Conservation (phyloP, 2,329 filamentous ascomycete genomes). For the Davidsoniella australis region DNA sequence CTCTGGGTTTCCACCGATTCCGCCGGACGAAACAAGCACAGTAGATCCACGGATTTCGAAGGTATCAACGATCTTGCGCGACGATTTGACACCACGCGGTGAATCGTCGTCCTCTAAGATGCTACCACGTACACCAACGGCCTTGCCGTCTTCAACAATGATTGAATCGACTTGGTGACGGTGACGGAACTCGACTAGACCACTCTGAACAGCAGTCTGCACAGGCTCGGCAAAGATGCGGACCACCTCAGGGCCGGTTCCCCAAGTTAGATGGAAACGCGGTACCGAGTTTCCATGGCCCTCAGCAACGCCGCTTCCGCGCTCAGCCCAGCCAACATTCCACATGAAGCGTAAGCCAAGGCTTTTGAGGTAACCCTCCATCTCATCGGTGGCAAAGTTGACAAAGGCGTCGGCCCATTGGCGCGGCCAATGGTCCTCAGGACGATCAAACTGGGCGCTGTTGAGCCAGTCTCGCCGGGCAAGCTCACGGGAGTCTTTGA, state of each 20-base stretch:
- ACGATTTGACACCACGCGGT: conserved; percentile 34
- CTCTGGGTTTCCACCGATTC: conserved; percentile 45
- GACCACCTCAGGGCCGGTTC: conserved; percentile 42
- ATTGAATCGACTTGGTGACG: conserved; percentile 40
- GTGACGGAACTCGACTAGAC: conserved; percentile 37
- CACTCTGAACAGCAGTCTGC: conserved; percentile 31
- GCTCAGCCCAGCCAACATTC: conserved; percentile 44
- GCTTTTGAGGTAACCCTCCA: conserved; percentile 39
- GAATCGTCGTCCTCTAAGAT: conserved; percentile 34
- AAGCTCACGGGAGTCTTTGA: conserved; percentile 38
- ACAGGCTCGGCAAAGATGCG: conserved; percentile 40
- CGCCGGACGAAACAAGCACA: conserved; percentile 38
- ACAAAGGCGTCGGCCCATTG: conserved; percentile 48
- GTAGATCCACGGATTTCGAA: conserved; percentile 38
- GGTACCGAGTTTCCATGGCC: conserved; percentile 47
- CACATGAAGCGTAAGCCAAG: conserved; percentile 34
- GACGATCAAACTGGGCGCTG: conserved; percentile 40
- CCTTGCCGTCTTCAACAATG: conserved; percentile 35
- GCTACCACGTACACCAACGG: conserved; percentile 34
- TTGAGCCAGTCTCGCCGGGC: conserved; percentile 43
- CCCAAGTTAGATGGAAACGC: conserved; percentile 46
- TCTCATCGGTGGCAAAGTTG: conserved; percentile 39
- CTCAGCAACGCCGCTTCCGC: conserved; percentile 35
- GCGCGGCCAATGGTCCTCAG: conserved; percentile 38
- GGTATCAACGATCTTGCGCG: conserved; percentile 27